phyloP scores from a whole-genome alignment of 1,284 basidiomycete genomes.

The Filobasidium uniguttulatum region DNA sequence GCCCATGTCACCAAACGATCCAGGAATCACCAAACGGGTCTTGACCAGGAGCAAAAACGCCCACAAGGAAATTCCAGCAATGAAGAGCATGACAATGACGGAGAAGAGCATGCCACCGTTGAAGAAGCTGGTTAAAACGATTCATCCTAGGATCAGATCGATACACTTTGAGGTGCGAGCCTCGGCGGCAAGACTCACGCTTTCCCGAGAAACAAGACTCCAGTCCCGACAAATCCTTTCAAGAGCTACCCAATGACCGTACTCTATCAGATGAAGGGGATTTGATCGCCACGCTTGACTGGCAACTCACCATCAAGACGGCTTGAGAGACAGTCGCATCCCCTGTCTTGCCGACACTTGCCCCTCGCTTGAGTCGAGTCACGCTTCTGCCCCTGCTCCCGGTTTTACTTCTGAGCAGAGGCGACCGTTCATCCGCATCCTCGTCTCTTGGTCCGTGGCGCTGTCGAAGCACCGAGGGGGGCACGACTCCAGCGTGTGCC shows the following conservation, averaged over 20 bases:
- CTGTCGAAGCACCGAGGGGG: constrained; percentile 4
- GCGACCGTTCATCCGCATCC: constrained; percentile 22
- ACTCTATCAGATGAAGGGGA: constrained; percentile 1
- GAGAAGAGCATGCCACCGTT: constrained; percentile 92
- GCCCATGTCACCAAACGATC: constrained; percentile 94
- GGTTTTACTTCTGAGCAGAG: constrained; percentile 21
- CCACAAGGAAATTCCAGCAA: constrained; percentile 79
- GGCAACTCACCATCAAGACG: constrained; percentile 62
- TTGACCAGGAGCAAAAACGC: constrained; percentile 86
- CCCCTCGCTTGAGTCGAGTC: constrained; percentile 43
- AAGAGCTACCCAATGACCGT: constrained; percentile 46
- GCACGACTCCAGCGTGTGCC: constrained; percentile 18
- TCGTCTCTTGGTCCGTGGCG: constrained; percentile 14
- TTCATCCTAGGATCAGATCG: background rate
- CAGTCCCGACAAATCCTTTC: constrained; percentile 94
- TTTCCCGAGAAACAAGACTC: constrained; percentile 89
- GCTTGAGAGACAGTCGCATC: constrained; percentile 80
- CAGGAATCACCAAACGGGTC: constrained; percentile 76
- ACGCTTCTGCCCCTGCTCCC: constrained; percentile 30
- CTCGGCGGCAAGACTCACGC: constrained; percentile 44
- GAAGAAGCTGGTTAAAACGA: constrained; percentile 51
- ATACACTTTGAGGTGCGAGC: too few relatives aligned
- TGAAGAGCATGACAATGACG: constrained; percentile 56
- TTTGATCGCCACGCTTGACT: background rate
- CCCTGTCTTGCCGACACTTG: constrained; percentile 47